These are phyloP conservation scores for Eustoma russellianum DNA, from an alignment of 257 asterid genomes.

Conservation along the genomic window DNA sequence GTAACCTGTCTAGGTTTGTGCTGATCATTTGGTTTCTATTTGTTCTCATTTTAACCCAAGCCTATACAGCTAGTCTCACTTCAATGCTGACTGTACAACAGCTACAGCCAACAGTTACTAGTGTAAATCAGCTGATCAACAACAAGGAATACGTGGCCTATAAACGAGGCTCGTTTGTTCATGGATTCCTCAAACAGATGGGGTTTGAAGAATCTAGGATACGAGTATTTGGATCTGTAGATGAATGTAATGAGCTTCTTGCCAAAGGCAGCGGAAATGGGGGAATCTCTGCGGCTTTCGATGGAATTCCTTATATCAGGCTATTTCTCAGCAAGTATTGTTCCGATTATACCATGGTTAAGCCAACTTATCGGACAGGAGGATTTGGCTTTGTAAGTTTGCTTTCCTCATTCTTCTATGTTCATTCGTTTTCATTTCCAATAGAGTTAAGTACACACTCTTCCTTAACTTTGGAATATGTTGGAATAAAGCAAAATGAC, in stretches of 20 bases:
- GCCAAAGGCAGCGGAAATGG: slow-evolving; percentile 23
- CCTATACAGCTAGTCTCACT: slow-evolving; percentile 45
- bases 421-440: no score
- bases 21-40: slow-evolving; percentile 41
- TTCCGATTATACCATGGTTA: slow-evolving; percentile 14
- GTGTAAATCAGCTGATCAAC: slow-evolving; percentile 21
- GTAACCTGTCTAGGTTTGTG: slow-evolving; percentile 46
- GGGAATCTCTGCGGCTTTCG: slow-evolving; percentile 23
- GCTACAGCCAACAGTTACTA: slow-evolving; percentile 32
- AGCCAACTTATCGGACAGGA: slow-evolving; percentile 14
- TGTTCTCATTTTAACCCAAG: slow-evolving; percentile 43
- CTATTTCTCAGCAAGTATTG: slow-evolving; percentile 19
- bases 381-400: slow-evolving; percentile 30
- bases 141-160: slow-evolving; percentile 31
- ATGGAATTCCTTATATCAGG: slow-evolving; percentile 26
- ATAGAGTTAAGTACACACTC: no score
- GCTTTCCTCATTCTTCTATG: background rate
- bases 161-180: slow-evolving; percentile 29
- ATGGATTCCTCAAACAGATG: slow-evolving; percentile 12
- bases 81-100: slow-evolving; percentile 51
- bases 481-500: no score
- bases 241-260: slow-evolving; percentile 14
- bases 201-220: slow-evolving; percentile 17
- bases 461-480: no score
- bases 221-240: slow-evolving; percentile 2